phyloP scores from a whole-genome alignment of 192 early-diverging fungal genomes.

The Coemansia sp. region DNA sequence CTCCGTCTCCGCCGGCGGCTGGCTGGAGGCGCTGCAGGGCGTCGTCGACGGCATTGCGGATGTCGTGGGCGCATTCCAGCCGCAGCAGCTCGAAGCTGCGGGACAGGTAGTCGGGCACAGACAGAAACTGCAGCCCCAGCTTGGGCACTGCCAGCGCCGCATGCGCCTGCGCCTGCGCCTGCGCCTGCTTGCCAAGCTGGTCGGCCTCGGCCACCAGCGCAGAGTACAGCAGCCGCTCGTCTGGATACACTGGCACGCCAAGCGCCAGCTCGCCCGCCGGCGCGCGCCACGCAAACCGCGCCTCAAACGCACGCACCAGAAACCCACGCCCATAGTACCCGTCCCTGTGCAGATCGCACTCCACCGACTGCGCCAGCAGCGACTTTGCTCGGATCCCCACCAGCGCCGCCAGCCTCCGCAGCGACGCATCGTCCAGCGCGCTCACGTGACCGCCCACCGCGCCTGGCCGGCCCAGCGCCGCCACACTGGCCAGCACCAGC shows the following conservation, averaged over 20 bases:
- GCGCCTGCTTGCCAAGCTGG: constrained; percentile 51
- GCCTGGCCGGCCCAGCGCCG: constrained; percentile 54
- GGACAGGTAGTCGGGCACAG: constrained; percentile 85
- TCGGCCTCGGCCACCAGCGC: constrained; percentile 66
- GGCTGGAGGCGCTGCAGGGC: constrained; percentile 81
- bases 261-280: no score
- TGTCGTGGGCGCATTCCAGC: constrained; percentile 77
- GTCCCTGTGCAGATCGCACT: not conserved
- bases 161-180: not conserved
- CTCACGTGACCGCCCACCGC: constrained; percentile 58
- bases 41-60: constrained; percentile 88
- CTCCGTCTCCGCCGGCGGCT: constrained; percentile 57
- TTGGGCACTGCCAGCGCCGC: constrained; percentile 64
- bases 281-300: constrained; percentile 27
- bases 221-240: constrained; percentile 68
- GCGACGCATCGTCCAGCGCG: constrained; percentile 38
- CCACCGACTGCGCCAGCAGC: constrained; percentile 8
- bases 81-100: constrained; percentile 82
- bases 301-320: constrained; percentile 51
- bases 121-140: constrained; percentile 91
- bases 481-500: constrained; percentile 71
- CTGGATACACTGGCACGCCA: no score
- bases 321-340: constrained; percentile 44
- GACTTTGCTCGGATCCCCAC: constrained; percentile 64
- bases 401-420: constrained; percentile 57